Evolutionary conservation across 805 yeast species (phyloP).

Genomic region (Kodamaea fukazawae): DNA sequence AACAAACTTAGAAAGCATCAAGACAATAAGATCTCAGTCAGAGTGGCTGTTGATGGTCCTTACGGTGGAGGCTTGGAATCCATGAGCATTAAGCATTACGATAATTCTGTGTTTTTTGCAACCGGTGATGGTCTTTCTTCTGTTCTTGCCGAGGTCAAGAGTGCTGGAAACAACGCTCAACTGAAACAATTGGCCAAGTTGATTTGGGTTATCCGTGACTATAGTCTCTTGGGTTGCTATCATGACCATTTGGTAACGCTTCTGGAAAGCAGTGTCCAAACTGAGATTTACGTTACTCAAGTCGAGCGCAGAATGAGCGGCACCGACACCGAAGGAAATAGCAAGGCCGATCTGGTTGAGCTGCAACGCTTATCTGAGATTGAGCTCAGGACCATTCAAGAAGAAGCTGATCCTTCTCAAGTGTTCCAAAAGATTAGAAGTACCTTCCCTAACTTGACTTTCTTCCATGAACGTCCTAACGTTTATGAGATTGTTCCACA

Average conservation of each 20-base stretch:
- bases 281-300: conserved; percentile 28
- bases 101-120: conserved; percentile 31
- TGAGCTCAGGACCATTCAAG: neutral
- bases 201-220: conserved; percentile 62
- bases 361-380: neutral
- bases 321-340: neutral
- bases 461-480: conserved; percentile 43
- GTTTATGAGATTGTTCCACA: conserved; percentile 35
- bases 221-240: conserved; percentile 48
- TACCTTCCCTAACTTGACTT: conserved; percentile 12
- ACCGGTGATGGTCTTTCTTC: conserved; percentile 44
- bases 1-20: conserved; percentile 25
- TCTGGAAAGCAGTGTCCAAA: conserved; percentile 24
- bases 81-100: conserved; percentile 12
- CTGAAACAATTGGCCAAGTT: conserved; percentile 22
- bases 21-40: conserved; percentile 23
- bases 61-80: conserved; percentile 29
- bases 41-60: conserved; percentile 37
- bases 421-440: neutral
- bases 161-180: conserved; percentile 16
- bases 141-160: conserved; percentile 27
- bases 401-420: neutral
- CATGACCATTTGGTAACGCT: conserved; percentile 38
- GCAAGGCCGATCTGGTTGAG: neutral
- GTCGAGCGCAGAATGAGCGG: conserved; percentile 15